These are phyloP conservation scores for Manihot esculenta DNA, from an alignment of 441 rosid genomes.

Conservation along the genomic window DNA sequence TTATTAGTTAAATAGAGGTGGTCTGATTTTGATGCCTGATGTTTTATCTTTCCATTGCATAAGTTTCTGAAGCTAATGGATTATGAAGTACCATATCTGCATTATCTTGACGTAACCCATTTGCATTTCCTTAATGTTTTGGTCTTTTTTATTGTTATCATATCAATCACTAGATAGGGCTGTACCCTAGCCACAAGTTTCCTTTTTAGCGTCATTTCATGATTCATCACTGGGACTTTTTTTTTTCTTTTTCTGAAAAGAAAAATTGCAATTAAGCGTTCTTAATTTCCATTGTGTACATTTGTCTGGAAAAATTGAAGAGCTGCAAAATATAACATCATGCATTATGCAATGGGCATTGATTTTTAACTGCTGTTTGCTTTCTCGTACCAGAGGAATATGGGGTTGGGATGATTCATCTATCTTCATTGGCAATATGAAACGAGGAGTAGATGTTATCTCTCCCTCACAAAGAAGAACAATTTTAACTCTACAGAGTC, in stretches of 20 bases:
- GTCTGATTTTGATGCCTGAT: neutral
- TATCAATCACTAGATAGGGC: neutral
- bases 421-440: constrained; percentile 58
- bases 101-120: neutral
- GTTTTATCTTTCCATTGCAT: neutral
- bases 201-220: neutral
- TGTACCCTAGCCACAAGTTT: neutral
- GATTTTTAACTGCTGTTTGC: neutral
- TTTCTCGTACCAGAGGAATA: constrained; percentile 44
- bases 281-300: neutral
- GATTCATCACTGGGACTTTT: neutral
- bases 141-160: neutral
- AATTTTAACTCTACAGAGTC: constrained; percentile 43
- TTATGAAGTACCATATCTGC: neutral
- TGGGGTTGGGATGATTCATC: constrained; percentile 95
- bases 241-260: neutral
- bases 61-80: neutral
- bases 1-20: neutral
- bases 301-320: neutral
- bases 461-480: constrained; percentile 33
- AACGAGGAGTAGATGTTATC: constrained; percentile 65
- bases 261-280: neutral
- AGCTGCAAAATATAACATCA: neutral
- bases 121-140: too few species aligned
- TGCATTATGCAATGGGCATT: neutral